Evolutionary conservation across 2,329 filamentous ascomycete species (phyloP).

Genomic region (Dothideomycetes sp.): DNA sequence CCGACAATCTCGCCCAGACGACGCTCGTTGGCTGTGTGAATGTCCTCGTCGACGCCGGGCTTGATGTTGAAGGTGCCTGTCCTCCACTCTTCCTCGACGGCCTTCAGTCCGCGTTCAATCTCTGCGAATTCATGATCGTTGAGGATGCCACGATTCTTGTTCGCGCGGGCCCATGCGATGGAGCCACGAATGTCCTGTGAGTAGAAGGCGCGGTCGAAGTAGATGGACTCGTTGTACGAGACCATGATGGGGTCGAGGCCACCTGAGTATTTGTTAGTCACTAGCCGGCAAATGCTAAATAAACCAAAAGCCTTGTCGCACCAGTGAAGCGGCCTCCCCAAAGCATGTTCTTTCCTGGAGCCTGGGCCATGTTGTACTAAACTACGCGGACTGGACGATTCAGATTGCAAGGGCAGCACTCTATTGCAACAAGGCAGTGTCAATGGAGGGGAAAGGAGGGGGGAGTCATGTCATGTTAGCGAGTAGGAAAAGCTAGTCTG

Average conservation of each 20-base stretch:
- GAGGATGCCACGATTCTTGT: constrained; percentile 64
- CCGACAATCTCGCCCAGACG: constrained; percentile 69
- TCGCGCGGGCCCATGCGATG: constrained; percentile 73
- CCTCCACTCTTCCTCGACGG: constrained; percentile 42
- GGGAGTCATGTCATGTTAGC: too few species aligned
- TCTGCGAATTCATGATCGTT: constrained; percentile 59
- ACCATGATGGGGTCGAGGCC: constrained; percentile 78
- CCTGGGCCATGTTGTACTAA: constrained; percentile 9
- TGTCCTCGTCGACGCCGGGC: constrained; percentile 40
- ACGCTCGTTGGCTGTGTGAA: constrained; percentile 44
- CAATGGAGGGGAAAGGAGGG: neutral
- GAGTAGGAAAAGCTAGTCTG: too few species aligned
- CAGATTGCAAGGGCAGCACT: neutral
- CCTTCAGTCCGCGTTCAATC: constrained; percentile 60
- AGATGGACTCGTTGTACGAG: constrained; percentile 71
- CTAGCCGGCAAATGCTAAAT: neutral
- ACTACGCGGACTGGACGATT: neutral
- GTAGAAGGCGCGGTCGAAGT: constrained; percentile 68
- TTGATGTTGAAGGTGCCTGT: constrained; percentile 33
- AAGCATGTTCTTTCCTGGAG: constrained; percentile 39
- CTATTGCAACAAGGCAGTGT: constrained; percentile 6
- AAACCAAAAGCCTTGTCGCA: constrained; percentile 15
- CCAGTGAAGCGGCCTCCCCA: constrained; percentile 53
- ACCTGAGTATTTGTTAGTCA: constrained; percentile 35
- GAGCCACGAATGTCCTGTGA: constrained; percentile 70